Evolutionary conservation across 768 basidiomycete species (phyloP).

Genomic region (Auricularia sp.): DNA sequence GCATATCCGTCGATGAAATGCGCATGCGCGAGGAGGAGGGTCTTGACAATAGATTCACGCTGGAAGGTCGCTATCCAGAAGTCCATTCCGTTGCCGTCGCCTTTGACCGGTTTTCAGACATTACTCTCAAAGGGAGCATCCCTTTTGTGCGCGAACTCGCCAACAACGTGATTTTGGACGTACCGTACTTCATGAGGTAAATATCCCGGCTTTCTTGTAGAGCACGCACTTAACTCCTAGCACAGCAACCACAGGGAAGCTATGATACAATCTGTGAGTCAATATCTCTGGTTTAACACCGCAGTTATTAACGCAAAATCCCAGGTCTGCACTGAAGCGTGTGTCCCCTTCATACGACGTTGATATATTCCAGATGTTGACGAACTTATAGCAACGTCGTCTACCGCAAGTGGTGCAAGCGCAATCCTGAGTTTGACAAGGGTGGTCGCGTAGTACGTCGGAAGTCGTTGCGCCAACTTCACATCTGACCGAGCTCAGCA

Average conservation of each 20-base stretch:
- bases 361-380: not conserved
- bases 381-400: constrained; percentile 21
- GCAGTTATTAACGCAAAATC: not conserved
- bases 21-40: constrained; percentile 29
- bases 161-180: constrained; percentile 32
- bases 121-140: constrained; percentile 33
- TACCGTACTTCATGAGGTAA: constrained; percentile 34
- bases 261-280: constrained; percentile 33
- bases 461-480: not conserved
- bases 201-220: not conserved
- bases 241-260: constrained; percentile 25
- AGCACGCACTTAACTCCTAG: not conserved
- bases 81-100: not conserved
- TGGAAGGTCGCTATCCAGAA: constrained; percentile 16
- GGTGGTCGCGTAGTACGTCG: constrained; percentile 23
- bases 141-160: constrained; percentile 32
- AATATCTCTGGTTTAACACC: not conserved
- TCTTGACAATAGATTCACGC: constrained; percentile 32
- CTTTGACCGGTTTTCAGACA: constrained; percentile 17
- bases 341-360: not conserved
- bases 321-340: constrained; percentile 26
- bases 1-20: constrained; percentile 24
- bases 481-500: constrained; percentile 15
- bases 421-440: constrained; percentile 30
- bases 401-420: constrained; percentile 32